Base-by-base conservation (phyloP, 768 basidiomycete genomes). In the Pisolithus microcarpus region DNA sequence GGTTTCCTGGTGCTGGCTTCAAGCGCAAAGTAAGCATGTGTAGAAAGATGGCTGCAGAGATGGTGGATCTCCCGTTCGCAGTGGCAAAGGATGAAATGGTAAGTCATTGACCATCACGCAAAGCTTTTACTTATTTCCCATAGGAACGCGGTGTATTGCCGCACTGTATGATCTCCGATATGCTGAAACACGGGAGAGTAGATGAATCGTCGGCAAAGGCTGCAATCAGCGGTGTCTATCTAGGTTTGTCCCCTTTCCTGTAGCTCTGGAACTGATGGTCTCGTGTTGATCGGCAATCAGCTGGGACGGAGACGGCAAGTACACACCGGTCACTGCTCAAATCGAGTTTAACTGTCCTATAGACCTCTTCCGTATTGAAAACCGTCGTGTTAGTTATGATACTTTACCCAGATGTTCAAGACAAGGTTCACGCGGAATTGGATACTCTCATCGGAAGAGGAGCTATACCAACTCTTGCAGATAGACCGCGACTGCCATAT, bases 311-410 rank as follows among this genome's bases (percentile, higher is more conserved):
- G 26, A 44, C 24, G 13, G 43, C 28, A 44, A 28, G 43, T 24
- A 28, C 23, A 44, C 10, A 23, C 6, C 21, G 11, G 15, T 28
- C 18, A 24, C 10, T 8, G 24, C 15, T 15, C 8, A 1, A 26
- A 24, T 44, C 15, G 26, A 7, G 2, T 7, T 26, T n/a, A 7
- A 44, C 9, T 13, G 5, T 26, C 13, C 43, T 16, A 26, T 44
- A 65, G 63, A 56, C 55, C 10, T 44, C 51, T 11, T 31, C 59
- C 4, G 15, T 47, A 6, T 38, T 61, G 28, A 16, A 50, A n/a
- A 52, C 51, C 6, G 58, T 69, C 8, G 38, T 65, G 26, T 52
- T 69, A 15, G 56, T 61, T 1, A 63, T 69, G 52, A 28, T 58
- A 1, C 53, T 61, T n/a, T 42, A 61, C 43, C 66, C 67, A 9